Percentiles rank a stretch among this genome's conserved stretches.
These are phyloP conservation scores for Hymenotorrendiella dingleyae DNA, from an alignment of 2,329 filamentous ascomycete genomes.

Conservation along the genomic window DNA sequence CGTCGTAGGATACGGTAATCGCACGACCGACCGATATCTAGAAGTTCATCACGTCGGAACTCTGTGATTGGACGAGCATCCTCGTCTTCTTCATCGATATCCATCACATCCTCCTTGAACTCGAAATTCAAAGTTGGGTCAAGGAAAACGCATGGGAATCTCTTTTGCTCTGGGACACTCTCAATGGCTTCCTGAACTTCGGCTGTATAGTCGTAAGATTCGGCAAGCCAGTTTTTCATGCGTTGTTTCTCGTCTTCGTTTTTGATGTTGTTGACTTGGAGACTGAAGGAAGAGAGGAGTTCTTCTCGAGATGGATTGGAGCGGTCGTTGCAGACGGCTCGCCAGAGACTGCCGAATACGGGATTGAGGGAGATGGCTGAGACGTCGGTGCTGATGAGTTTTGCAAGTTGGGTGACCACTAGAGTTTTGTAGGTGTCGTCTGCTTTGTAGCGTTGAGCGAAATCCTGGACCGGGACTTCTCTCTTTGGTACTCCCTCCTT, in stretches of 20 bases:
- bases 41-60: constrained; percentile 16
- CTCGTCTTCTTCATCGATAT: constrained; percentile 8
- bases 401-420: constrained; percentile 12
- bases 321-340: constrained; percentile 16
- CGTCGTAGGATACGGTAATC: constrained; percentile 17
- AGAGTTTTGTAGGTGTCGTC: constrained; percentile 12
- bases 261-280: constrained; percentile 11
- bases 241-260: constrained; percentile 11
- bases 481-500: constrained; percentile 12
- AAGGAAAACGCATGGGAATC: constrained; percentile 18
- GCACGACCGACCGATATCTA: constrained; percentile 19
- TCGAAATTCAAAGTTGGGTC: constrained; percentile 16
- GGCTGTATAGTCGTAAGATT: constrained; percentile 18
- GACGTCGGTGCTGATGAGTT: constrained; percentile 15
- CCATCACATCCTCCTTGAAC: neutral
- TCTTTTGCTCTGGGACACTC: constrained; percentile 7
- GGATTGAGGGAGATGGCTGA: constrained; percentile 16
- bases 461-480: constrained; percentile 11
- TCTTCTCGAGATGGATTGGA: constrained; percentile 10
- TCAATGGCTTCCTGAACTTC: constrained; percentile 15
- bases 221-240: constrained; percentile 19
- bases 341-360: constrained; percentile 18
- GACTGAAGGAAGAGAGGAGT: constrained; percentile 12
- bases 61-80: constrained; percentile 8
- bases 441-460: constrained; percentile 13